These are phyloP conservation scores for Panicum miliaceum DNA, from an alignment of 176 grass and related monocot species.

Conservation along the genomic window DNA sequence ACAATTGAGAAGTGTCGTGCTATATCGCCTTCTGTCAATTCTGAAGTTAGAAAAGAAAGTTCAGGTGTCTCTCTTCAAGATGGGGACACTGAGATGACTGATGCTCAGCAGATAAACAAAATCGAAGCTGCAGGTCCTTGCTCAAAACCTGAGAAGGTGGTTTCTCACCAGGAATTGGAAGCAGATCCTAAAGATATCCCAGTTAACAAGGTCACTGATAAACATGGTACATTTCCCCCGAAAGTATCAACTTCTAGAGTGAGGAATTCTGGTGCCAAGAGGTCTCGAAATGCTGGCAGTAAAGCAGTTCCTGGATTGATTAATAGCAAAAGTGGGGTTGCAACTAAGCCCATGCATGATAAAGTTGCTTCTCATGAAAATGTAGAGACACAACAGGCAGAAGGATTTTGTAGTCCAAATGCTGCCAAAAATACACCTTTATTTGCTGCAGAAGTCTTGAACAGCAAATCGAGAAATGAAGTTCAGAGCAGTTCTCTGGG, in stretches of 20 bases:
- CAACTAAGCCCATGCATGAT: constrained; percentile 29
- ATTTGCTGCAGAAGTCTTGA: constrained; percentile 30
- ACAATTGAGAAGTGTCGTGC: neutral
- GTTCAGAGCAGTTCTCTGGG: neutral
- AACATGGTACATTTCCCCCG: neutral
- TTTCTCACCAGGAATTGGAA: constrained; percentile 52
- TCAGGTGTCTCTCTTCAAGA: constrained; percentile 30
- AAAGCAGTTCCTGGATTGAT: neutral
- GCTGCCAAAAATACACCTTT: neutral
- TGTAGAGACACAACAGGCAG: constrained; percentile 22
- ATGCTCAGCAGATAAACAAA: constrained; percentile 28
- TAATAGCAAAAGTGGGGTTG: constrained; percentile 2
- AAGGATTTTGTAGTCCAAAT: constrained; percentile 12
- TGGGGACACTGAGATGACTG: constrained; percentile 37
- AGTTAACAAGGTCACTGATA: constrained; percentile 12
- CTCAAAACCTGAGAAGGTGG: constrained; percentile 26
- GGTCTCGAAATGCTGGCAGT: constrained; percentile 21
- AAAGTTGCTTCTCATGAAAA: constrained; percentile 49
- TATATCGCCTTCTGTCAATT: constrained; percentile 21
- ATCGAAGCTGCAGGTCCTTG: constrained; percentile 18
- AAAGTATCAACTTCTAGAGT: constrained; percentile 36
- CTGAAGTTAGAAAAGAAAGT: constrained; percentile 41
- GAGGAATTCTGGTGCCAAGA: constrained; percentile 42
- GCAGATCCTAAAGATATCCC: constrained; percentile 33
- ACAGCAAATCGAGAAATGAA: constrained; percentile 13